phyloP scores from a whole-genome alignment of 805 yeast species.

The Saccharomycopsis amapae region DNA sequence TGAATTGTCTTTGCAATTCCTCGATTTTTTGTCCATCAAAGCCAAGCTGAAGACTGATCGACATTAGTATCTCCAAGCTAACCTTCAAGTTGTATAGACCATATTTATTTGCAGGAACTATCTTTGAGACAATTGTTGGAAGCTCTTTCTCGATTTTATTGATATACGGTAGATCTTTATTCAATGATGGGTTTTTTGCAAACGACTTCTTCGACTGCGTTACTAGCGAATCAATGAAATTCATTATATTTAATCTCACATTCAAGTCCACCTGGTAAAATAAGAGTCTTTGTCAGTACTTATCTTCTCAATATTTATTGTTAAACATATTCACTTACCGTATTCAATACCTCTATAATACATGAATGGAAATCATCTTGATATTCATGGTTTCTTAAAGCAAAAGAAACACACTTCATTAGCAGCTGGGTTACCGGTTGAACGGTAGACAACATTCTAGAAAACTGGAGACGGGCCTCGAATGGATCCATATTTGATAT shows the following conservation, averaged over 20 bases:
- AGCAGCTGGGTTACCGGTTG: slow-evolving; percentile 18
- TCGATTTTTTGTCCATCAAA: slow-evolving; percentile 1
- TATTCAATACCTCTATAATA: slow-evolving; percentile 50
- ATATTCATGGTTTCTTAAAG: slow-evolving; percentile 48
- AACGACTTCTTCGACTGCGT: slow-evolving; percentile 28
- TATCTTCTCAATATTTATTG: too few relatives aligned
- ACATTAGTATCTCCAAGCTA: too few relatives aligned
- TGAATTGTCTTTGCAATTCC: slow-evolving; percentile 1
- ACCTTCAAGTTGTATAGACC: slow-evolving; percentile 19
- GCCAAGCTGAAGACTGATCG: slow-evolving; percentile 11
- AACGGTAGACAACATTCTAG: slow-evolving; percentile 24
- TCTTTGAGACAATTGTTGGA: slow-evolving; percentile 28
- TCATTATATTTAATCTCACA: slow-evolving; percentile 57
- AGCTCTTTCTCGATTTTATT: slow-evolving; percentile 30
- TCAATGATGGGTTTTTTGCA: slow-evolving; percentile 3
- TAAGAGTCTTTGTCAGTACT: too few relatives aligned
- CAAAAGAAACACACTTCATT: slow-evolving; percentile 45
- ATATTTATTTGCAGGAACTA: slow-evolving; percentile 29
- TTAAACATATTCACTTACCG: slow-evolving; percentile 3
- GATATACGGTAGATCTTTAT: slow-evolving; percentile 23
- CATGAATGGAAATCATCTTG: slow-evolving; percentile 66
- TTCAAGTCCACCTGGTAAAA: slow-evolving; percentile 43
- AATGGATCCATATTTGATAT: slow-evolving; percentile 66
- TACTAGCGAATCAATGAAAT: slow-evolving; percentile 59
- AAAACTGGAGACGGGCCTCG: slow-evolving; percentile 74